These are phyloP conservation scores for Stevia rebaudiana DNA, from an alignment of 140 eudicot genomes.

Conservation along the genomic window DNA sequence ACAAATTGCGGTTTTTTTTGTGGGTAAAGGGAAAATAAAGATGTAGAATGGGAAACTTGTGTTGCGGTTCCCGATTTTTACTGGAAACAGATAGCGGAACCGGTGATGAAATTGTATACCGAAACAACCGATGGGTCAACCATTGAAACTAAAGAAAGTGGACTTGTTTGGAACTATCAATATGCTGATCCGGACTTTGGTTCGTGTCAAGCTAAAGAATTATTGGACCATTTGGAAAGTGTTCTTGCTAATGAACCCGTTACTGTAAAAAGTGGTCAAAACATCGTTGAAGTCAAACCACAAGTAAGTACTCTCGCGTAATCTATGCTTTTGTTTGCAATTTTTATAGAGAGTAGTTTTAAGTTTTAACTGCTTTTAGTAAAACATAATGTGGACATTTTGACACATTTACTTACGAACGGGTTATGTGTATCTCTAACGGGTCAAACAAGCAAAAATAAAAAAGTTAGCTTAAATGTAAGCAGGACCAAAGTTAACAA, in stretches of 20 bases:
- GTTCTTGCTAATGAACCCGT: conserved; percentile 95
- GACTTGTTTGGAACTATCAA: conserved; percentile 85
- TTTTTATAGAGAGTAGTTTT: background rate
- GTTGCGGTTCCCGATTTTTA: conserved; percentile 55
- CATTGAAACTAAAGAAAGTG: conserved; percentile 71
- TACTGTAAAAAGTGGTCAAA: conserved; percentile 80
- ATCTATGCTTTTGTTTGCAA: background rate
- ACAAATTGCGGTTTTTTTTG: background rate
- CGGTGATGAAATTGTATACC: conserved; percentile 73
- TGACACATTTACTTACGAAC: too few relatives aligned
- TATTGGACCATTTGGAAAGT: conserved; percentile 81
- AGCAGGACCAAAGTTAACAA: background rate
- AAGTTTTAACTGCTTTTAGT: background rate
- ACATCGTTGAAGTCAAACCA: conserved; percentile 83
- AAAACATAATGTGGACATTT: too few relatives aligned
- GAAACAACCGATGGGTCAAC: conserved; percentile 90
- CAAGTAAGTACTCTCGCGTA: conserved; percentile 41
- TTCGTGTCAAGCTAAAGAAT: conserved; percentile 88
- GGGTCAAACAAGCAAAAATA: background rate
- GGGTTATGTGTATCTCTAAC: background rate
- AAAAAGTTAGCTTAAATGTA: background rate
- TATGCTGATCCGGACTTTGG: conserved; percentile 91
- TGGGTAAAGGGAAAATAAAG: conserved; percentile 46
- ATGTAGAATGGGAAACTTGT: conserved; percentile 79
- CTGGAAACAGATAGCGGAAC: conserved; percentile 88